Evolutionary conservation across 768 basidiomycete genomes (phyloP).

Genomic region (Macrolepiota albuminosa): DNA sequence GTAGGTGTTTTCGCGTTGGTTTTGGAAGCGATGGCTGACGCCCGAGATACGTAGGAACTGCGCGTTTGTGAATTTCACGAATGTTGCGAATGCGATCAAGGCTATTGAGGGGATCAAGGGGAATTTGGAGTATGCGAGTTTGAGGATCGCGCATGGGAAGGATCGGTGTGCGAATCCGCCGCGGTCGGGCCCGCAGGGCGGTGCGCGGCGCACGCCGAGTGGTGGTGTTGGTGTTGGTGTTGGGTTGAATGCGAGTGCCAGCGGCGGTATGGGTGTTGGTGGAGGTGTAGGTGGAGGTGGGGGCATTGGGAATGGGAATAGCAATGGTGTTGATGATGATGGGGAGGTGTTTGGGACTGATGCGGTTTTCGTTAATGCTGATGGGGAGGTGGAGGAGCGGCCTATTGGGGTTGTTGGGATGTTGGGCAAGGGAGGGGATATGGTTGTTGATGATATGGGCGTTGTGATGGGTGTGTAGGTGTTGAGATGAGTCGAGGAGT

Average conservation of each 20-base stretch:
- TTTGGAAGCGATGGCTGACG: too few species aligned
- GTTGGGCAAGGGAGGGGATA: too few species aligned
- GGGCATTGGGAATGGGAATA: slow-evolving; percentile 3
- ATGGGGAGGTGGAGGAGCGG: slow-evolving; percentile 16
- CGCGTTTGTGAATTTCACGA: slow-evolving; percentile 94
- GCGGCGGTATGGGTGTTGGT: not conserved
- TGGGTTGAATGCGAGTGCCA: too few species aligned
- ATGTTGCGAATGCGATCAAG: slow-evolving; percentile 93
- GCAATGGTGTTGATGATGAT: slow-evolving; percentile 27
- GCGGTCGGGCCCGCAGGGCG: slow-evolving; percentile 74
- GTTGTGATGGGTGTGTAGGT: not conserved
- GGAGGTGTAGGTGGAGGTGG: not conserved
- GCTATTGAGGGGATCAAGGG: slow-evolving; percentile 95
- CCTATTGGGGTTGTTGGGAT: not conserved
- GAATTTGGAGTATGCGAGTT: slow-evolving; percentile 83
- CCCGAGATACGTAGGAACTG: slow-evolving; percentile 62
- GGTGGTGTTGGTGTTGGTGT: not conserved
- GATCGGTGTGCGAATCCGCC: slow-evolving; percentile 94
- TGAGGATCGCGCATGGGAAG: slow-evolving; percentile 93
- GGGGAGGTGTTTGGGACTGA: slow-evolving; percentile 30
- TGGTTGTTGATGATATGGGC: not conserved
- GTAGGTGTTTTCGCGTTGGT: slow-evolving; percentile 36
- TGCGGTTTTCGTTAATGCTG: slow-evolving; percentile 24
- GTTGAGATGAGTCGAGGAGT: too few species aligned
- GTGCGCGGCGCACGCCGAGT: slow-evolving; percentile 29